Percentiles rank a stretch among this genome's conserved stretches.
Conservation (phyloP, 2,329 filamentous ascomycete species). For the Sporothrix globosa region DNA sequence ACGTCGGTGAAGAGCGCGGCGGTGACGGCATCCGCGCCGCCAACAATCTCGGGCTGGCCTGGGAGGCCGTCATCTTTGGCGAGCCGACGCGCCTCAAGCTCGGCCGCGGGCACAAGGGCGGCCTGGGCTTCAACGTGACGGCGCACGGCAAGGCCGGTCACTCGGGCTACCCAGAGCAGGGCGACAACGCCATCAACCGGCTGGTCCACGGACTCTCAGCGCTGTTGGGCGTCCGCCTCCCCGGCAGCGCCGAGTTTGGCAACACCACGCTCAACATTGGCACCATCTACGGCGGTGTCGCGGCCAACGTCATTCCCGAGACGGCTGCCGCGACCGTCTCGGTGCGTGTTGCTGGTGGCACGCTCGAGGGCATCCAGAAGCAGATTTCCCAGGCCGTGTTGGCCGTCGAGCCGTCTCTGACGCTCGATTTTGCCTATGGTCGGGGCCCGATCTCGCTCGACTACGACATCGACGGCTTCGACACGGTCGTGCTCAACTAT, state of each 20-base stretch:
- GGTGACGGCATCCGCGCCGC: constrained; percentile 71
- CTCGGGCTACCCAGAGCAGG: constrained; percentile 89
- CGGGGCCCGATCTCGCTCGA: constrained; percentile 80
- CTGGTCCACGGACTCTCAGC: constrained; percentile 72
- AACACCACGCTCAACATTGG: constrained; percentile 91
- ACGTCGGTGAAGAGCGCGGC: constrained; percentile 79
- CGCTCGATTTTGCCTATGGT: constrained; percentile 64
- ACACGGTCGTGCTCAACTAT: constrained; percentile 82
- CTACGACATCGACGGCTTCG: constrained; percentile 83
- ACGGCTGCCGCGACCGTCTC: constrained; percentile 69
- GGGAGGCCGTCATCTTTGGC: constrained; percentile 80
- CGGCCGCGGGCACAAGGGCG: constrained; percentile 90
- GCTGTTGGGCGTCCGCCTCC: constrained; percentile 70
- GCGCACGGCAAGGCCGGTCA: constrained; percentile 79
- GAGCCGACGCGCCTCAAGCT: constrained; percentile 90
- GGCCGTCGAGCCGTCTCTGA: constrained; percentile 63
- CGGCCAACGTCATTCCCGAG: constrained; percentile 84
- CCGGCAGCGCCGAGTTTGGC: constrained; percentile 76
- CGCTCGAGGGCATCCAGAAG: constrained; percentile 56
- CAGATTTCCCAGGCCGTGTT: constrained; percentile 60
- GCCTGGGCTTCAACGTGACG: constrained; percentile 66
- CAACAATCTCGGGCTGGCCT: constrained; percentile 40
- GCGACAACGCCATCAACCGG: constrained; percentile 80
- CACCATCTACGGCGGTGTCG: constrained; percentile 75
- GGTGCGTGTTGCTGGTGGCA: constrained; percentile 75